These are phyloP conservation scores for Agrocybe chaxingu DNA, from an alignment of 768 basidiomycete species.

Conservation along the genomic window DNA sequence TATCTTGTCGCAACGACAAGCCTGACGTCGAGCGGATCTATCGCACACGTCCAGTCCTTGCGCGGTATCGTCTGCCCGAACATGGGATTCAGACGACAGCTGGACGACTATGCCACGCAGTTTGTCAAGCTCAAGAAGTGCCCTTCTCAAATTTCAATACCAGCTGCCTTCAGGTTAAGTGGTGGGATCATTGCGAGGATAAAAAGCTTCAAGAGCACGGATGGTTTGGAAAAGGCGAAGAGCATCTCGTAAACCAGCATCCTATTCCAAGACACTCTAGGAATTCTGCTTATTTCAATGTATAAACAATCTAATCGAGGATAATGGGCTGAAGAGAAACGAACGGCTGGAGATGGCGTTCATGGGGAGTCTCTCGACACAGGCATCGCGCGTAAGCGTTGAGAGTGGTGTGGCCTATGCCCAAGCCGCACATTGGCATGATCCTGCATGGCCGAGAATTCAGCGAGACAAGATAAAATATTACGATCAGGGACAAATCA, in stretches of 20 bases:
- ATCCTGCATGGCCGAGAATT: too few relatives aligned
- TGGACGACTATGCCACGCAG: constrained; percentile 34
- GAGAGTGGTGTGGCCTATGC: too few relatives aligned
- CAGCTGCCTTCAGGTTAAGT: constrained; percentile 12
- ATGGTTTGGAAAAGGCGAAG: neutral
- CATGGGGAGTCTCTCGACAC: too few relatives aligned
- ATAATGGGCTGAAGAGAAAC: too few relatives aligned
- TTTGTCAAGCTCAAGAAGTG: constrained; percentile 20
- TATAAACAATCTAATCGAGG: too few relatives aligned
- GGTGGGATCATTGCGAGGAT: constrained; percentile 26
- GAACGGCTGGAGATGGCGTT: too few relatives aligned
- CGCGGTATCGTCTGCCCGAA: constrained; percentile 67
- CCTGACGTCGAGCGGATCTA: constrained; percentile 52
- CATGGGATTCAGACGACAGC: constrained; percentile 61
- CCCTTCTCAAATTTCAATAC: constrained; percentile 6
- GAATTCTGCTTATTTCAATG: too few relatives aligned
- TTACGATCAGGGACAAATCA: too few relatives aligned
- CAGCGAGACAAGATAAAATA: too few relatives aligned
- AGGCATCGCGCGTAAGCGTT: too few relatives aligned
- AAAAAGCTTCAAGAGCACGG: constrained; percentile 20
- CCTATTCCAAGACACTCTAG: neutral
- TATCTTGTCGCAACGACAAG: constrained; percentile 56
- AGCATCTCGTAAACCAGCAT: neutral
- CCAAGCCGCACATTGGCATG: too few relatives aligned
- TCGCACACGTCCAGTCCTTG: constrained; percentile 50